A percentile compares a stretch with the other conserved stretches of the same genome.
phyloP scores from a whole-genome alignment of 192 early-diverging fungal genomes.

The Umbelopsis ramanniana region DNA sequence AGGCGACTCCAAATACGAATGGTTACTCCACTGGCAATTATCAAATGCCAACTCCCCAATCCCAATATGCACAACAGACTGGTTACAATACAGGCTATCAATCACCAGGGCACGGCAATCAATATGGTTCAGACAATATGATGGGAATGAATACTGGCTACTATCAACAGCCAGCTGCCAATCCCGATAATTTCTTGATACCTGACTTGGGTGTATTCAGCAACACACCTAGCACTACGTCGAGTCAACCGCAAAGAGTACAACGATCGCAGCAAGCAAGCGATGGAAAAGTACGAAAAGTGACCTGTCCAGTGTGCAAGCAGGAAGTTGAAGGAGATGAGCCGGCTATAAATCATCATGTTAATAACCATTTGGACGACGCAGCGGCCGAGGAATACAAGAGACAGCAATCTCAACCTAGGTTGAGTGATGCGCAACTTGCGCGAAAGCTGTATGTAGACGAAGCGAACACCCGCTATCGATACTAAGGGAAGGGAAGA shows the following conservation, averaged over 20 bases:
- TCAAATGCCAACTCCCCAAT: slow-evolving; percentile 7
- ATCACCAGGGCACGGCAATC: background rate
- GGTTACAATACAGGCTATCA: background rate
- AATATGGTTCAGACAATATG: background rate
- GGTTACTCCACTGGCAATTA: background rate
- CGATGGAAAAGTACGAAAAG: slow-evolving; percentile 25
- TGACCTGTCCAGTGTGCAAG: slow-evolving; percentile 34
- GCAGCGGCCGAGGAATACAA: slow-evolving; percentile 1
- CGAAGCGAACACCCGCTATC: slow-evolving; percentile 4
- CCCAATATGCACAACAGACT: background rate
- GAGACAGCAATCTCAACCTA: slow-evolving; percentile 3
- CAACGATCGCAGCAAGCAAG: background rate
- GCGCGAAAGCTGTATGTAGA: slow-evolving; percentile 15
- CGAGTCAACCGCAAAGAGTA: background rate
- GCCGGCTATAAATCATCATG: slow-evolving; percentile 37
- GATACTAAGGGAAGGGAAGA: background rate
- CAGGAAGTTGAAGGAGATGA: slow-evolving; percentile 36
- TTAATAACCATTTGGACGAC: slow-evolving; percentile 37
- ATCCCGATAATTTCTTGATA: slow-evolving; percentile 7
- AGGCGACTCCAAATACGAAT: background rate
- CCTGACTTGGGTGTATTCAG: slow-evolving; percentile 2
- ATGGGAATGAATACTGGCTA: slow-evolving; percentile 10
- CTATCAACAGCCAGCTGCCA: background rate
- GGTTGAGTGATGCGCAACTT: background rate
- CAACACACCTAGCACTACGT: background rate